Evolutionary conservation across 495 filamentous ascomycete genomes (phyloP), one percentile per base, ranked within the genome.

Genomic region (Parmelia sp.): DNA sequence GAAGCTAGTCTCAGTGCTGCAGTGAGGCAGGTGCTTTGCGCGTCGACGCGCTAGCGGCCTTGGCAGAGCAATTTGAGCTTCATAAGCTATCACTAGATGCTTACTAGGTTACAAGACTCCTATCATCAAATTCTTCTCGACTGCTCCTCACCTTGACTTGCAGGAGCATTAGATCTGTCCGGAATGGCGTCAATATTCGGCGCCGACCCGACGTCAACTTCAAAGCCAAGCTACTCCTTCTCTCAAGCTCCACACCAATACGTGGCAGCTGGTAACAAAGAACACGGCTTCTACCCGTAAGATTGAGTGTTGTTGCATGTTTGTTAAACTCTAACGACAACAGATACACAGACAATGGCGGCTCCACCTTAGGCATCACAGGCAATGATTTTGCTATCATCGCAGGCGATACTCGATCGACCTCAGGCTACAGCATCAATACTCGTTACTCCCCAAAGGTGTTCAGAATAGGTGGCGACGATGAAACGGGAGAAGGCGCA

Each of bases 401-500:
- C 73, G 94, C 94, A 53, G 94, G 94, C 75, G 94, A 98, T 78
- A 98, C 94, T 63, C 90, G 94, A 69, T 88, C 89, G 63, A 96
- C 93, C 53, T 86, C 88, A 47, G 94, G 94, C 73, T 98, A 97
- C 85, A 97, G 89, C 82, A 98, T 98, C 84, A 96, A 97, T 81
- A 90, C 92, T 35, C 89, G 94, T 59, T 91, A 88, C 79, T 83
- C 88, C 42, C 93, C 92, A 40, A 98, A 98, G 76, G 88, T 98
- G 45, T 97, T 95, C 85, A 90, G 88, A 77, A 96, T 98, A 70
- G 94, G 95, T 42, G 91, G 90, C 59, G 89, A 91, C 61, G 90
- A 88, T 59, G 87, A 90, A 53, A 87, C 88, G 58, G 90, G 93
- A 69, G 84, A 89, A 42, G 89, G 90, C 65, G 88, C 90, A 61